Evolutionary conservation across 768 basidiomycete genomes (phyloP), one percentile per base, ranked within the genome.

Genomic region (Xanthoconium purpureum): DNA sequence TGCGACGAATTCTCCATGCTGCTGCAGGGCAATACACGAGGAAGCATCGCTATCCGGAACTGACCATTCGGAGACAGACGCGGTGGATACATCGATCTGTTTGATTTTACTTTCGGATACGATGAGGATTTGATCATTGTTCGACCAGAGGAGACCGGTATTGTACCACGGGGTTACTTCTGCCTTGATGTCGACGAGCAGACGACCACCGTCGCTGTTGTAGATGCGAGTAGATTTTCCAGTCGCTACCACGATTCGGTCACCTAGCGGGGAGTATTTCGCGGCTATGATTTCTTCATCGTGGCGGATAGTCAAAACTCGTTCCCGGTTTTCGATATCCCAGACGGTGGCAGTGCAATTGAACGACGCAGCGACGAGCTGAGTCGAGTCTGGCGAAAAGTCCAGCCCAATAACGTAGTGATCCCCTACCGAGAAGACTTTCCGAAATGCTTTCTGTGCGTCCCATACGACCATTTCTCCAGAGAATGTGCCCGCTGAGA

Each of bases 121-220:
- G 20, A 58, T 17, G 4, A 55, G 39, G 18, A 62, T 42, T 1
- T 49, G 33, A 5, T 58, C 29, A 2, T 4, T 24, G 24, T 46
- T 36, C 0, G 29, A 48, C 60, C 61, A 62, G 37, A 57, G 35
- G 15, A 57, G 56, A 46, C 43, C 29, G 24, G 51, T 53, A 15
- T 56, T 56, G 36, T 37, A 49, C 24, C 24, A 24, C 24, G 24
- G 24, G 24, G 24, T 24, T 24, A 24, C 24, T 24, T 24, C 24
- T 24, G 36, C 48, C 12, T 3, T 7, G 35, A 55, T 49, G 14
- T 49, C 42, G 17, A 50, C 14, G 10, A 49, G 33, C 13, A 50
- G 12, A 30, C 17, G 24, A 3, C 42, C 29, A 10, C 15, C 11
- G 12, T 24, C 13, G 6, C 35, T 38, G 35, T 37, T 13, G 13